These are phyloP conservation scores for Penicillium sp. DNA, from an alignment of 2,329 filamentous ascomycete species.

Conservation along the genomic window DNA sequence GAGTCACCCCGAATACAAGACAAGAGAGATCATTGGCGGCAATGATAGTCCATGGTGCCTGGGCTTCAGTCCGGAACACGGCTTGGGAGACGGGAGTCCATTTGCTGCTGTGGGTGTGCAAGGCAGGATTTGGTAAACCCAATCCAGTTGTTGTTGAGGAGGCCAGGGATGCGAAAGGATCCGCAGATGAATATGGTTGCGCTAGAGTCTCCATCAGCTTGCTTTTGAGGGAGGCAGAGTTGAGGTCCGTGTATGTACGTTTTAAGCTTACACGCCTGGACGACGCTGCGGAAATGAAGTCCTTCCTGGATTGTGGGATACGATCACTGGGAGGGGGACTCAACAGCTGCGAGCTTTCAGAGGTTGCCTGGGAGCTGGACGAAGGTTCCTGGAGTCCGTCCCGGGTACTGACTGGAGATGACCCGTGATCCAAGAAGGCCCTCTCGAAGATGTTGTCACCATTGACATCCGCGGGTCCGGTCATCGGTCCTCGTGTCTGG, in stretches of 20 bases:
- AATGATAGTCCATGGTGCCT: constrained; percentile 90
- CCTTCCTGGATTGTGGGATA: constrained; percentile 30
- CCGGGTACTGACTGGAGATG: constrained; percentile 21
- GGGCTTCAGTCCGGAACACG: constrained; percentile 93
- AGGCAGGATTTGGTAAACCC: constrained; percentile 49
- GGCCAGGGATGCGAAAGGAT: constrained; percentile 42
- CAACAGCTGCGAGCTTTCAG: constrained; percentile 26
- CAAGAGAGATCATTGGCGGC: constrained; percentile 96
- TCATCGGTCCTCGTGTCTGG: constrained; percentile 64
- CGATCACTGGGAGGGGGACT: constrained; percentile 34
- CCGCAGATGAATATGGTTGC: constrained; percentile 68
- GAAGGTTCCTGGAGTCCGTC: constrained; percentile 19
- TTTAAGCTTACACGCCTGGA: constrained; percentile 69
- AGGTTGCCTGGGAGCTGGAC: constrained; percentile 15
- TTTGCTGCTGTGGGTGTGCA: constrained; percentile 86
- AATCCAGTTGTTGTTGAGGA: constrained; percentile 37
- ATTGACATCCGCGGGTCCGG: constrained; percentile 71
- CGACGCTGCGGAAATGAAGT: constrained; percentile 46
- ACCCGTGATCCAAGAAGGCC: constrained; percentile 59
- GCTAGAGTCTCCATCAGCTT: constrained; percentile 82
- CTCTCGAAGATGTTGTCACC: constrained; percentile 81
- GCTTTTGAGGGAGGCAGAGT: constrained; percentile 70
- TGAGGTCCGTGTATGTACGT: constrained; percentile 82
- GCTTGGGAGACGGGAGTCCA: constrained; percentile 91
- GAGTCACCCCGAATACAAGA: constrained; percentile 98